These are phyloP conservation scores for Warburgia ugandensis DNA, from an alignment of 164 flowering plant genomes.

Conservation along the genomic window DNA sequence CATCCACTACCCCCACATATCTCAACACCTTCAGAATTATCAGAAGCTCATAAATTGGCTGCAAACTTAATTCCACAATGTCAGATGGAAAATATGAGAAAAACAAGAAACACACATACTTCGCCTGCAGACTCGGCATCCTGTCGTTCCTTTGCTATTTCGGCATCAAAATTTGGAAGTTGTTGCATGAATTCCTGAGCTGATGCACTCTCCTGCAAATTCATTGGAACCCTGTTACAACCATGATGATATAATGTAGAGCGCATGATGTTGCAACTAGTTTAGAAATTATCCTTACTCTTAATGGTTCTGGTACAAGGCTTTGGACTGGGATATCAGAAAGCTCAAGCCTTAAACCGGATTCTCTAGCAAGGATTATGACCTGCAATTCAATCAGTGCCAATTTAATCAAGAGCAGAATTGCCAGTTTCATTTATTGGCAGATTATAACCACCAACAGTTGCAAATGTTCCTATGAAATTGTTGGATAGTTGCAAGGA, in stretches of 20 bases:
- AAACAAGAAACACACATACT: constrained; percentile 33
- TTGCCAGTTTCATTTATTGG: background rate
- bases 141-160: constrained; percentile 42
- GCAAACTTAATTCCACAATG: background rate
- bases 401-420: background rate
- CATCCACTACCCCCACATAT: constrained; percentile 95
- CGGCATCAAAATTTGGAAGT: constrained; percentile 72
- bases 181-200: constrained; percentile 74
- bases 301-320: constrained; percentile 85
- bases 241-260: background rate
- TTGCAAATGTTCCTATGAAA: background rate
- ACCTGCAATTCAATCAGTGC: constrained; percentile 39
- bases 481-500: background rate
- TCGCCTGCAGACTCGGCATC: constrained; percentile 76
- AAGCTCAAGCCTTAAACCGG: constrained; percentile 80
- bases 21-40: constrained; percentile 60
- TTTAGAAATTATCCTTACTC: constrained; percentile 31
- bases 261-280: too few species aligned
- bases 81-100: background rate
- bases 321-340: constrained; percentile 75
- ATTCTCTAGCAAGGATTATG: constrained; percentile 93
- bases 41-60: background rate
- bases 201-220: constrained; percentile 49
- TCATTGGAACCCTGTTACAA: background rate
- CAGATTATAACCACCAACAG: too few species aligned